These are phyloP conservation scores for Fusarium chuoi DNA, from an alignment of 2,329 filamentous ascomycete species.

Conservation along the genomic window DNA sequence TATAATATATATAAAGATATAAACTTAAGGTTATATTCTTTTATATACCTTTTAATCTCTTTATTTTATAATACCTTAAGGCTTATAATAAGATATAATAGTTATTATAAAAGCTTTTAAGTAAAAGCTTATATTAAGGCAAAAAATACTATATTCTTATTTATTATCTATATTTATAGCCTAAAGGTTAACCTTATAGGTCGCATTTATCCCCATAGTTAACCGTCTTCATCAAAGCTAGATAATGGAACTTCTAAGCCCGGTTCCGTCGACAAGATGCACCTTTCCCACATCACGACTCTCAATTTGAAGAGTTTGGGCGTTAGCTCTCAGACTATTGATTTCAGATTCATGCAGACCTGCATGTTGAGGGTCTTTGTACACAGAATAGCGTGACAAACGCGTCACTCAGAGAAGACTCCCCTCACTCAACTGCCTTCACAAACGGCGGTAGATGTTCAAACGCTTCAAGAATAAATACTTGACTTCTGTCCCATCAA, in stretches of 20 bases:
- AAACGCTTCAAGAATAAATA: background rate
- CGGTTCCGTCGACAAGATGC: accelerated
- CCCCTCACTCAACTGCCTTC: background rate
- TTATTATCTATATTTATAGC: too few relatives aligned
- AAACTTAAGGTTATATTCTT: too few relatives aligned
- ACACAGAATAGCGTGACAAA: background rate
- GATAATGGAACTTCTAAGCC: background rate
- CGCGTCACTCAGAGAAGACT: background rate
- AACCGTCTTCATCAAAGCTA: too few relatives aligned
- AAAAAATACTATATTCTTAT: too few relatives aligned
- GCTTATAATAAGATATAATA: too few relatives aligned
- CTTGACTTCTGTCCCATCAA: background rate
- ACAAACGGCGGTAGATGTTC: accelerated
- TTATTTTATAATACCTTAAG: too few relatives aligned
- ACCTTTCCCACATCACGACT: background rate
- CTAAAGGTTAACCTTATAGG: too few relatives aligned
- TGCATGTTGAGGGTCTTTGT: background rate
- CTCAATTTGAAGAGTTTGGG: background rate
- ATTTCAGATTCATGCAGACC: slow-evolving; percentile 2
- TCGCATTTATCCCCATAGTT: too few relatives aligned
- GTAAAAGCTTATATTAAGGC: too few relatives aligned
- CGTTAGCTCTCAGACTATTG: background rate
- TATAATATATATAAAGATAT: too few relatives aligned
- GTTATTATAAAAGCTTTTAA: too few relatives aligned
- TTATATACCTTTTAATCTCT: too few relatives aligned